Evolutionary conservation across 1,284 basidiomycete genomes (phyloP).

Genomic region (Tilletia horrida): DNA sequence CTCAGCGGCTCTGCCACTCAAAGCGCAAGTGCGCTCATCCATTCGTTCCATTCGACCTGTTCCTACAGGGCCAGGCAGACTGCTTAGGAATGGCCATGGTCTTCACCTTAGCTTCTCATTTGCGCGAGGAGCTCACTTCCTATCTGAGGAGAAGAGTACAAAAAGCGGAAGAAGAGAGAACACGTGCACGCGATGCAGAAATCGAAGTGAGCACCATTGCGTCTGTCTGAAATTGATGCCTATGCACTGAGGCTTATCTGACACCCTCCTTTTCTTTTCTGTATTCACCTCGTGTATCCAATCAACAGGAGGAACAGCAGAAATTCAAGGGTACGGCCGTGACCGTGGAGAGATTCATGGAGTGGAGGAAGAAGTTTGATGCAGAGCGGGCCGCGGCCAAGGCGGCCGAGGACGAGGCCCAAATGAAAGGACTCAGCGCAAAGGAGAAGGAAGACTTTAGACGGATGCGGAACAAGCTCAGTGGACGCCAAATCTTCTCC

Average conservation of each 20-base stretch:
- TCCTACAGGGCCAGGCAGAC: conserved; percentile 61
- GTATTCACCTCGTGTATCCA: not conserved
- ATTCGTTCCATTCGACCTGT: conserved; percentile 62
- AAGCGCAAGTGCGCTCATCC: not conserved
- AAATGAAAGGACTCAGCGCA: conserved; percentile 65
- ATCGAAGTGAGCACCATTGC: conserved; percentile 71
- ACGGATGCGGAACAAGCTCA: conserved; percentile 65
- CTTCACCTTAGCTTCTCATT: conserved; percentile 83
- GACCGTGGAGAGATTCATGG: conserved; percentile 73
- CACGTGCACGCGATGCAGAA: conserved; percentile 69
- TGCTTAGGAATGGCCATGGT: conserved; percentile 97
- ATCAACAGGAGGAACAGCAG: conserved; percentile 74
- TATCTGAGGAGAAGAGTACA: conserved; percentile 57
- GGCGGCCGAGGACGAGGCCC: conserved; percentile 74
- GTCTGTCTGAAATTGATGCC: too few species aligned
- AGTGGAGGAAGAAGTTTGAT: conserved; percentile 75
- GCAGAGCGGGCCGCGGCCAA: conserved; percentile 57
- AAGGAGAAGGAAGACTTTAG: conserved; percentile 88
- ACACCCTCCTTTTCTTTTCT: too few species aligned
- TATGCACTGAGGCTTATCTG: too few species aligned
- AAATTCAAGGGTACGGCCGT: conserved; percentile 86
- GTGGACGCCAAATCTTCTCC: conserved; percentile 60
- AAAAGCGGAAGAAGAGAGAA: conserved; percentile 61
- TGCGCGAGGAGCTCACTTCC: conserved; percentile 73
- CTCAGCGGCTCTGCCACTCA: not conserved